Conservation (phyloP, 2,329 filamentous ascomycete genomes). For the Colletotrichum eleusines region DNA sequence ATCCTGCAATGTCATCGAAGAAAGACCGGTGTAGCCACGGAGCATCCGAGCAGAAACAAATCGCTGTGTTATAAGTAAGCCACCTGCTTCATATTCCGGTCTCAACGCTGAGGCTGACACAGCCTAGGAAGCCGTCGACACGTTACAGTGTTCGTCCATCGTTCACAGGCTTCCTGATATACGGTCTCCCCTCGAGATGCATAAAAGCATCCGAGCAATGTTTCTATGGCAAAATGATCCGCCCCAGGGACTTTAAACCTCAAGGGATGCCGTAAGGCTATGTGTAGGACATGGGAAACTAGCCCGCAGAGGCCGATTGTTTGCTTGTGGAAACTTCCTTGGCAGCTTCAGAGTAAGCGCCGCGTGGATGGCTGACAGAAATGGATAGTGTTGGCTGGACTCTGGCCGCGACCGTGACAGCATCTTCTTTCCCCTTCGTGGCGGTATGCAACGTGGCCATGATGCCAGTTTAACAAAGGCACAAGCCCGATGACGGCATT, state of each 20-base stretch:
- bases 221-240: background rate
- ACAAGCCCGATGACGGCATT: background rate
- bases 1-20: background rate
- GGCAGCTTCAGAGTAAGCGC: background rate
- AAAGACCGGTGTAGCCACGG: background rate
- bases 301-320: background rate
- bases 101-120: background rate
- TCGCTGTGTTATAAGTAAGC: conserved; percentile 1
- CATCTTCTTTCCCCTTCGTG: background rate
- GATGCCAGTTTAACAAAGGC: background rate
- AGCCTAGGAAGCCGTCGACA: conserved; percentile 2
- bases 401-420: background rate
- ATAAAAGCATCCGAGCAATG: background rate
- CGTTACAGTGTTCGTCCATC: background rate
- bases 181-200: background rate
- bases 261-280: conserved; percentile 23
- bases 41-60: background rate
- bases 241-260: conserved; percentile 5
- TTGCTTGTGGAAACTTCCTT: conserved; percentile 10
- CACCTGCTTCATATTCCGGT: conserved; percentile 17
- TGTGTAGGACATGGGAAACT: conserved; percentile 19
- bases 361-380: background rate
- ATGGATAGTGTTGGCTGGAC: background rate
- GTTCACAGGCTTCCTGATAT: background rate
- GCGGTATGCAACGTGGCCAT: conserved; percentile 17